Conservation (phyloP, 768 basidiomycete species). For the Pleurotus salmoneostramineus region DNA sequence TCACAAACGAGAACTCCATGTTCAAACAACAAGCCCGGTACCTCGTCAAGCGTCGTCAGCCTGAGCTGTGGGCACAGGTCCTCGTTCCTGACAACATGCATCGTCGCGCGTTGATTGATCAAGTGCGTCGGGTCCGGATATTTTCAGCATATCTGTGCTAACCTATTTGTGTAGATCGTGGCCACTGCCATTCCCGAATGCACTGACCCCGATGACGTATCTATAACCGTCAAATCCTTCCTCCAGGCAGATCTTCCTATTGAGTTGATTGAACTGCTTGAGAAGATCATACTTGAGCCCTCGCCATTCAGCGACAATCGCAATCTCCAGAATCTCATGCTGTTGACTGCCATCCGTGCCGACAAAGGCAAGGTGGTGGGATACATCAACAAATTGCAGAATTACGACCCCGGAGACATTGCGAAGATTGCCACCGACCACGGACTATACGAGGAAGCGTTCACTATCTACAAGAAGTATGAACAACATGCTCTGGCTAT, state of each 20-base stretch:
- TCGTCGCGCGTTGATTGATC: conserved; percentile 91
- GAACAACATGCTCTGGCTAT: conserved; percentile 94
- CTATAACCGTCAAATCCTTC: conserved; percentile 98
- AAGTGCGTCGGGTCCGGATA: conserved; percentile 41
- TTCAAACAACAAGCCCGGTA: conserved; percentile 99
- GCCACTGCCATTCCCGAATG: conserved; percentile 95
- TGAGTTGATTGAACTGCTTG: conserved; percentile 93
- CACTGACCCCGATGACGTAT: conserved; percentile 98
- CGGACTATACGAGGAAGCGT: conserved; percentile 91
- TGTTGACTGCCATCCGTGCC: conserved; percentile 93
- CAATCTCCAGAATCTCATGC: conserved; percentile 91
- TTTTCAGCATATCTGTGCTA: background rate
- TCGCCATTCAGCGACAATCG: conserved; percentile 98
- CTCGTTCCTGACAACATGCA: conserved; percentile 86
- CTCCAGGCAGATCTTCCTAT: conserved; percentile 94
- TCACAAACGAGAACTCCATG: conserved; percentile 99
- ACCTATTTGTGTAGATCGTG: conserved; percentile 54
- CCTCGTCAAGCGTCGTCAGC: conserved; percentile 91
- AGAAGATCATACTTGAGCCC: conserved; percentile 97
- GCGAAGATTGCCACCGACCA: conserved; percentile 97
- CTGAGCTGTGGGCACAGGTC: conserved; percentile 96
- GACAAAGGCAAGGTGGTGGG: conserved; percentile 98
- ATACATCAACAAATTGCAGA: conserved; percentile 96
- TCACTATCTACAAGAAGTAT: conserved; percentile 97
- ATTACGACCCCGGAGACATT: conserved; percentile 93